These are phyloP conservation scores for Lumnitzera racemosa DNA, from an alignment of 345 rosid genomes.

Conservation along the genomic window DNA sequence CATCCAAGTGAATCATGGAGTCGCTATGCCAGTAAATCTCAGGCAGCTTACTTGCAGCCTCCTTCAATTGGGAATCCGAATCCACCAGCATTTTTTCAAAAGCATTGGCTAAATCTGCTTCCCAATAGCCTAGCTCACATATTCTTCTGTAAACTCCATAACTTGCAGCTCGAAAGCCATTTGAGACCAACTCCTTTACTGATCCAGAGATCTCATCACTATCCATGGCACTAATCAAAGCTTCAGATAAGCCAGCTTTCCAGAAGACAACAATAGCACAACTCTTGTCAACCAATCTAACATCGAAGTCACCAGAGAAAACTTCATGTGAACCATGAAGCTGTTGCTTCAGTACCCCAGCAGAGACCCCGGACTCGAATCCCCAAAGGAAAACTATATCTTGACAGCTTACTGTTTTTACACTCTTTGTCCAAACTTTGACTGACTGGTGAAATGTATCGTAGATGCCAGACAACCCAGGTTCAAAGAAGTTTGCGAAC, in stretches of 20 bases:
- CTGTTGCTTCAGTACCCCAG: conserved; percentile 47
- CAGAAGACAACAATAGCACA: conserved; percentile 75
- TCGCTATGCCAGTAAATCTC: conserved; percentile 45
- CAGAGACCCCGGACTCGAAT: conserved; percentile 32
- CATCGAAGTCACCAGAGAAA: conserved; percentile 42
- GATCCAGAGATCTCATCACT: conserved; percentile 31
- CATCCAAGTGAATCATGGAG: conserved; percentile 54
- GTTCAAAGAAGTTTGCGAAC: conserved; percentile 25
- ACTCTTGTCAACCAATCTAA: conserved; percentile 51
- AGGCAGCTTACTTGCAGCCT: conserved; percentile 22
- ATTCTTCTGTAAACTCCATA: conserved; percentile 51
- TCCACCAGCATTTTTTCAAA: conserved; percentile 43
- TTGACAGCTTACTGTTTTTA: conserved; percentile 44
- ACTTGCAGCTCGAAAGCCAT: conserved; percentile 56
- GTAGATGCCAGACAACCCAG: conserved; percentile 14
- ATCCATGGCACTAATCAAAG: conserved; percentile 38
- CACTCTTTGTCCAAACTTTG: conserved; percentile 50
- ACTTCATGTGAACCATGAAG: conserved; percentile 50
- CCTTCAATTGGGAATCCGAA: conserved; percentile 17
- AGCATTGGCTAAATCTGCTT: conserved; percentile 48
- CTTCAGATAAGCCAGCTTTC: conserved; percentile 35
- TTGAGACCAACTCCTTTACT: conserved; percentile 55
- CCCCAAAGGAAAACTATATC: conserved; percentile 86
- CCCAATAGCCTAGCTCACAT: conserved; percentile 67
- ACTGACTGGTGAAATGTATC: conserved; percentile 35